Evolutionary conservation across 129 eudicot species (phyloP), one percentile per base, ranked within the genome.

Genomic region (Glebionis coronaria): DNA sequence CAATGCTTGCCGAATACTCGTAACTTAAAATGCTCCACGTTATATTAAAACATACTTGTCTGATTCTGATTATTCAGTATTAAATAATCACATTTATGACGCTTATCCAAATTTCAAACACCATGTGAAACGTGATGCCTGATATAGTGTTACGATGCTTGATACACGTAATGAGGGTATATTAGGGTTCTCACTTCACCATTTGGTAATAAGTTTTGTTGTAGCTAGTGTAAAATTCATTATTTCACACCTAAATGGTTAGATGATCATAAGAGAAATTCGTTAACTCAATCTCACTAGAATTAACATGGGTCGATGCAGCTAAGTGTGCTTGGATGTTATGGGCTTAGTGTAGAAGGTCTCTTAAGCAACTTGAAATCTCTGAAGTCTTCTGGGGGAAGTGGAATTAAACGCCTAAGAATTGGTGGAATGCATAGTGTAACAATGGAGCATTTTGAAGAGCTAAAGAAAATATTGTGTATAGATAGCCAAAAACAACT

Each of bases 271-370:
- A 54, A 54, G 59, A 21, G 10, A 54, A 53, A 19, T 21, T 0
- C 2, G 63, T n/a, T 27, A 8, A 27, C 63, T 2, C 8, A 25
- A 25, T 23, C 27, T 57, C 38, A 31, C 1, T 6, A 35, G 8
- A 35, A 0, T 35, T 64, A 10, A 25, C 35, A 42, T 23, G 3
- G 55, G 68, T 61, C 19, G 50, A 40, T 84, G 82, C 91, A 90
- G 97, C 73, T 90, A 76, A 78, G 83, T 71, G 83, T 90, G 58
- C 61, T 80, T 14, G 95, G 88, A 50, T 90, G 95, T 58, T 23
- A 53, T 9, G 73, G 77, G 64, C 74, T 90, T 51, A 80, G 49
- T 13, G 60, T 78, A 65, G 87, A 80, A 49, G 86, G 82, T 56
- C 62, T 87, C 5, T 16, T 86, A 42, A 47, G 38, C 16, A 76